Conservation (phyloP, 257 asterid genomes). For the Lantana camara region DNA sequence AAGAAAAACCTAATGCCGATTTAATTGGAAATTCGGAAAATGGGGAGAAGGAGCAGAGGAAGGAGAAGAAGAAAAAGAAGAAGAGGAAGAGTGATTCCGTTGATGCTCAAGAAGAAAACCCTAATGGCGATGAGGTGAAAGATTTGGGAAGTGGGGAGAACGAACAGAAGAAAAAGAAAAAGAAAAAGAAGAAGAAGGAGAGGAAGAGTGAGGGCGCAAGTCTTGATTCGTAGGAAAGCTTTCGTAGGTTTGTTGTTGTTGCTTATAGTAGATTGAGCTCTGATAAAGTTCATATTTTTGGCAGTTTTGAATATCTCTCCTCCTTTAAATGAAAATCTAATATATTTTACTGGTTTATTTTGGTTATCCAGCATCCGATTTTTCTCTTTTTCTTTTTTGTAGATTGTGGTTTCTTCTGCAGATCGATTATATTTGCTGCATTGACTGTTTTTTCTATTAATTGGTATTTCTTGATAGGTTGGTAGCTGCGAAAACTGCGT, state of each 20-base stretch:
- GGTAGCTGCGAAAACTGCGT: too few relatives aligned
- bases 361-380: not conserved
- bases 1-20: slow-evolving; percentile 14
- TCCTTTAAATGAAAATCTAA: too few relatives aligned
- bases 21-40: not conserved
- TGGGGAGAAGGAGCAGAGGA: slow-evolving; percentile 20
- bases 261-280: not conserved
- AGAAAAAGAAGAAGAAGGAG: slow-evolving; percentile 26
- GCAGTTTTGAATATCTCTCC: not conserved
- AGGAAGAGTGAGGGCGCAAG: slow-evolving; percentile 34
- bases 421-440: not conserved
- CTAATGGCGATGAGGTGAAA: too few relatives aligned
- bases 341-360: not conserved
- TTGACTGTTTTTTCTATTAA: too few relatives aligned
- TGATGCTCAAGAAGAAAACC: not conserved
- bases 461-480: not conserved
- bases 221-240: slow-evolving; percentile 12
- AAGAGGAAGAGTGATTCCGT: slow-evolving; percentile 27
- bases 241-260: not conserved
- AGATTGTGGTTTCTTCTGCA: not conserved
- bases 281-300: not conserved
- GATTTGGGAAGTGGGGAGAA: slow-evolving; percentile 1
- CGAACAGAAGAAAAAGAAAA: slow-evolving; percentile 3
- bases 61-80: slow-evolving; percentile 29
- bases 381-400: not conserved